phyloP scores from a whole-genome alignment of 2,329 filamentous ascomycete genomes.

The Rhexocercosporidium sp. region DNA sequence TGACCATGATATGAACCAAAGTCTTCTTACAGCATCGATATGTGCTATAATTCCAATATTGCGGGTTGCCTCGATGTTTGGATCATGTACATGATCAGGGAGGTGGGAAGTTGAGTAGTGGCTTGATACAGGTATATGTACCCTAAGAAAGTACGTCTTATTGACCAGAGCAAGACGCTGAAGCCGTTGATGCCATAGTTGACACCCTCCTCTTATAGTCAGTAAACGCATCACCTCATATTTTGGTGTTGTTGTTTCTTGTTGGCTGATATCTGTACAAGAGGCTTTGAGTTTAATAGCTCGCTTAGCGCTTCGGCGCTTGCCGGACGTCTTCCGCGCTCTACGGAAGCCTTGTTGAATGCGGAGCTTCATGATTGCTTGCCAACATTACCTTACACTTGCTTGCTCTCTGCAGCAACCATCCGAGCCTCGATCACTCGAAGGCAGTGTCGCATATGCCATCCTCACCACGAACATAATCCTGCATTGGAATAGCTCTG shows the following conservation, averaged over 20 bases:
- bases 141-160: slow-evolving; percentile 4
- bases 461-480: background rate
- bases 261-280: background rate
- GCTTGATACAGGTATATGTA: slow-evolving; percentile 15
- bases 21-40: slow-evolving; percentile 76
- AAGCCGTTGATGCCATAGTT: slow-evolving; percentile 35
- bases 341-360: slow-evolving; percentile 1
- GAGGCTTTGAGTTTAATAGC: slow-evolving; percentile 6
- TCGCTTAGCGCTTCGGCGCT: slow-evolving; percentile 32
- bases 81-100: slow-evolving; percentile 30
- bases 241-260: background rate
- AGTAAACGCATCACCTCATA: slow-evolving; percentile 39
- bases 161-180: slow-evolving; percentile 8
- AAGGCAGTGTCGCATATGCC: slow-evolving; percentile 10
- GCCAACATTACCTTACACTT: slow-evolving; percentile 7
- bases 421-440: background rate
- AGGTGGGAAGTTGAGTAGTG: slow-evolving; percentile 30
- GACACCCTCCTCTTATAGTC: slow-evolving; percentile 33
- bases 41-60: slow-evolving; percentile 99
- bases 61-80: slow-evolving; percentile 63
- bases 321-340: slow-evolving; percentile 22
- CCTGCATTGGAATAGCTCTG: background rate
- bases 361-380: slow-evolving; percentile 16
- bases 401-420: slow-evolving; percentile 16
- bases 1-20: background rate